Evolutionary conservation across 1,284 basidiomycete species (phyloP), one percentile per base, ranked within the genome.

Genomic region (Malassezia equina): DNA sequence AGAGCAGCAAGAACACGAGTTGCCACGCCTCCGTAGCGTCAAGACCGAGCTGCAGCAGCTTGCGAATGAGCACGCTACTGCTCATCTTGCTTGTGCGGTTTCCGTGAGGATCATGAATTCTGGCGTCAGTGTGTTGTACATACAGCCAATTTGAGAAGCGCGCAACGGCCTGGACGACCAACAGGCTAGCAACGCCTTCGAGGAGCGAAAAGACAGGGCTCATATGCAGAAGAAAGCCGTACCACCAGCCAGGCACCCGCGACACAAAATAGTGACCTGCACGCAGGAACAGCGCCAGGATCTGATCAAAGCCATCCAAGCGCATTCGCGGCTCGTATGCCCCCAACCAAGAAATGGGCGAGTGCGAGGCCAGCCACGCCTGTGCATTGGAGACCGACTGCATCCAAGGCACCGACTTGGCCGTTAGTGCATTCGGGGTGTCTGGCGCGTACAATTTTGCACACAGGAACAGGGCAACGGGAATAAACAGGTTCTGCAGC

Each of bases 101-200:
- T 41, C 2, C 55, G 6, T 11, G 34, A 2, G 55, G 43, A 76
- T 94, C 90, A 76, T 94, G 90, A 58, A 94, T 81, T 43, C 90
- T 48, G 46, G 17, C 17, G 44, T 46, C 31, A 46, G 46, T 27
- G 15, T 4, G 9, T 15, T 8, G 7, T 13, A 65, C 66, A 29
- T 65, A 67, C 59, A 73, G 62, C 61, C 64, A 70, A 29, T 68
- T 48, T 0, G 65, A 66, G 12, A 65, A 61, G n/a, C 59, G 65
- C n/a, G 65, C 60, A 9, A 68, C 47, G 3, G 64, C 62, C 50
- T 73, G 71, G 27, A 73, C 71, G 43, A 73, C 70, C 28, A 73
- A 58, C 25, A 73, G 59, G 2, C 70, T 69, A 6, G 71, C 63
- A 9, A 72, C 55, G n/a, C 70, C 71, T 41, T 73, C 71, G 34